phyloP scores from a whole-genome alignment of 345 rosid genomes.

The Corchorus olitorius region DNA sequence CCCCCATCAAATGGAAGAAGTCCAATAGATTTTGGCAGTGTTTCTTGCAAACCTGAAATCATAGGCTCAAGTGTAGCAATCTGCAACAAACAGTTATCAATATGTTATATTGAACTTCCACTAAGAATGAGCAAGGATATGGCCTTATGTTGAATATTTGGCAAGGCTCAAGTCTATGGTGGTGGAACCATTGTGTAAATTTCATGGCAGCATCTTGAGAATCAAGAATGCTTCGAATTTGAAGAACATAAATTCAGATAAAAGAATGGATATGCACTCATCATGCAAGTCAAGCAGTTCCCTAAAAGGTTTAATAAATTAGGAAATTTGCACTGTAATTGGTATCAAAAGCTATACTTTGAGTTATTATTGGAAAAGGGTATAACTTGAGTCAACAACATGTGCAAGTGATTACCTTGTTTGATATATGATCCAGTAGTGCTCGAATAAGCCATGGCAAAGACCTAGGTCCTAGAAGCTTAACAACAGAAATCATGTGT shows the following conservation, averaged over 20 bases:
- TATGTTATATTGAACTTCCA: slow-evolving; percentile 26
- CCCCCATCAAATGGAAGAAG: slow-evolving; percentile 96
- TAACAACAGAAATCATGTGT: slow-evolving; percentile 82
- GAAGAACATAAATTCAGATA: slow-evolving; percentile 2
- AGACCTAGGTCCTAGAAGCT: slow-evolving; percentile 93
- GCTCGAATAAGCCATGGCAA: slow-evolving; percentile 98
- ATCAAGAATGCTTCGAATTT: slow-evolving; percentile 2
- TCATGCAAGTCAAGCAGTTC: neutral
- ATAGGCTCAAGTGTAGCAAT: slow-evolving; percentile 80
- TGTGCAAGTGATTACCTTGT: slow-evolving; percentile 57
- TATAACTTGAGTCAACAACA: neutral
- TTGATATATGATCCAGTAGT: slow-evolving; percentile 91
- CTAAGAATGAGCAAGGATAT: neutral
- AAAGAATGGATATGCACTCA: slow-evolving; percentile 6
- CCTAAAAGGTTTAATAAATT: neutral
- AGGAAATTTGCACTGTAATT: slow-evolving; percentile 16
- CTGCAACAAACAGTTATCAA: slow-evolving; percentile 41
- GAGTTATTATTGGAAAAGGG: neutral
- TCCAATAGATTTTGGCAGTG: slow-evolving; percentile 92
- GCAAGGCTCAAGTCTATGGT: neutral
- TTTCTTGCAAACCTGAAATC: slow-evolving; percentile 89
- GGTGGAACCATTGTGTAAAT: neutral
- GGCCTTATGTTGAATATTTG: slow-evolving; percentile 4
- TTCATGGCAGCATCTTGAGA: neutral
- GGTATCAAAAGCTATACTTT: neutral